Conservation (phyloP, 2,329 filamentous ascomycete species). For the Camptophora hylomeconis region DNA sequence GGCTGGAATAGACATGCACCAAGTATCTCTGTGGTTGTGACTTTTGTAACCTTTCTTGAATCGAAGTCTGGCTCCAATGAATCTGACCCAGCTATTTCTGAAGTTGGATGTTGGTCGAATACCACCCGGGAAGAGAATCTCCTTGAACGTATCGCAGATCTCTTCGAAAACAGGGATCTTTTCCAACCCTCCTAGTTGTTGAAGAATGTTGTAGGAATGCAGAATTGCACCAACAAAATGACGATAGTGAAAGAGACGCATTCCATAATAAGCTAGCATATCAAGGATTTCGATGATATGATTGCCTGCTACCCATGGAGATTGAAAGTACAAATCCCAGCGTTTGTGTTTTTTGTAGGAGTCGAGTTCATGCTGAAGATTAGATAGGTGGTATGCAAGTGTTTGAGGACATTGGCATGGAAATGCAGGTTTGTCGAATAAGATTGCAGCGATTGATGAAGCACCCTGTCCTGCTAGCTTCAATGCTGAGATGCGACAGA, state of each 20-base stretch:
- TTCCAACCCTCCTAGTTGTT: conserved; percentile 12
- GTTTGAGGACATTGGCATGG: conserved; percentile 20
- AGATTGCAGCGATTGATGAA: conserved; percentile 9
- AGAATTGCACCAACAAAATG: conserved; percentile 19
- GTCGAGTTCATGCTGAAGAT: conserved; percentile 14
- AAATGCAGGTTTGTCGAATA: conserved; percentile 16
- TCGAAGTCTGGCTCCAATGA: conserved; percentile 18
- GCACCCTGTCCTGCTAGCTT: conserved; percentile 17
- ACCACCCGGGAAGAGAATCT: conserved; percentile 17
- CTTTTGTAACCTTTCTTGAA: conserved; percentile 18
- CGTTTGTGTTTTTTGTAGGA: conserved; percentile 14
- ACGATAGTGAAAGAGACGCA: conserved; percentile 18
- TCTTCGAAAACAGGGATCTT: conserved; percentile 17
- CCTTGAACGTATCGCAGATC: conserved; percentile 12
- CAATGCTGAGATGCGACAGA: conserved; percentile 17
- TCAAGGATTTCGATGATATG: conserved; percentile 20
- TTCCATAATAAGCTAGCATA: conserved; percentile 18
- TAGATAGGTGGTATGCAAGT: conserved; percentile 18
- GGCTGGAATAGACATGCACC: conserved; percentile 18
- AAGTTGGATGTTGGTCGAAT: conserved; percentile 17
- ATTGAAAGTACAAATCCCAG: conserved; percentile 20
- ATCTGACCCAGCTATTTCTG: conserved; percentile 17
- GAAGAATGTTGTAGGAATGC: conserved; percentile 19
- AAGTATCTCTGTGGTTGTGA: conserved; percentile 15
- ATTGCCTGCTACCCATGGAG: conserved; percentile 19